Percentiles rank a stretch among this genome's conserved stretches.
Evolutionary conservation across 345 rosid species (phyloP).

Genomic region (Bruguiera gymnorhiza): DNA sequence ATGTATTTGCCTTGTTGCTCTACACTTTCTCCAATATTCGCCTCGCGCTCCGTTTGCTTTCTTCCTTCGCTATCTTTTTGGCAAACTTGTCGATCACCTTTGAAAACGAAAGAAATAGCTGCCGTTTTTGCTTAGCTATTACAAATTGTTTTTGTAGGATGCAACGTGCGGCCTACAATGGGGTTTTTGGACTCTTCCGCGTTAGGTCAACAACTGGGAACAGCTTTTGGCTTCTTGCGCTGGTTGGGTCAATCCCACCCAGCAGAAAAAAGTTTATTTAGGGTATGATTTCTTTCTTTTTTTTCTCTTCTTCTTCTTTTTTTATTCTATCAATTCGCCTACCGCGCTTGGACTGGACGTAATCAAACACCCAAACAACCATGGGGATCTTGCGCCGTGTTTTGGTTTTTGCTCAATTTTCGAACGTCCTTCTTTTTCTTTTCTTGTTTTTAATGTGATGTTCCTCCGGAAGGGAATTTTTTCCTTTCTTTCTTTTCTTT

Average conservation of each 20-base stretch:
- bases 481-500: too few species aligned
- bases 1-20: conserved; percentile 29
- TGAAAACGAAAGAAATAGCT: not conserved
- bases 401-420: too few species aligned
- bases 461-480: too few species aligned
- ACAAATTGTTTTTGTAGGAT: not conserved
- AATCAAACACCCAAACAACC: too few species aligned
- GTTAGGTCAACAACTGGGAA: conserved; percentile 51
- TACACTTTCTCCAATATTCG: not conserved
- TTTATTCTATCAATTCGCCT: too few species aligned
- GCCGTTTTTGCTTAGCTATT: not conserved
- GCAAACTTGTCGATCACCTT: not conserved
- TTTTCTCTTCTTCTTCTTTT: too few species aligned
- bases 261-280: not conserved
- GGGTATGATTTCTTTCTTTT: not conserved
- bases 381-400: too few species aligned
- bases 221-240: conserved; percentile 38
- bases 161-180: conserved; percentile 30
- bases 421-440: too few species aligned
- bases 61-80: not conserved
- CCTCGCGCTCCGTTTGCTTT: not conserved
- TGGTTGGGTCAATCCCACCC: conserved; percentile 21
- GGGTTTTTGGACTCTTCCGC: conserved; percentile 25
- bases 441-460: too few species aligned
- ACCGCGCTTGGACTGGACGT: not conserved